Evolutionary conservation across 495 filamentous ascomycete genomes (phyloP).

Genomic region (Hypoxylon fragiforme): DNA sequence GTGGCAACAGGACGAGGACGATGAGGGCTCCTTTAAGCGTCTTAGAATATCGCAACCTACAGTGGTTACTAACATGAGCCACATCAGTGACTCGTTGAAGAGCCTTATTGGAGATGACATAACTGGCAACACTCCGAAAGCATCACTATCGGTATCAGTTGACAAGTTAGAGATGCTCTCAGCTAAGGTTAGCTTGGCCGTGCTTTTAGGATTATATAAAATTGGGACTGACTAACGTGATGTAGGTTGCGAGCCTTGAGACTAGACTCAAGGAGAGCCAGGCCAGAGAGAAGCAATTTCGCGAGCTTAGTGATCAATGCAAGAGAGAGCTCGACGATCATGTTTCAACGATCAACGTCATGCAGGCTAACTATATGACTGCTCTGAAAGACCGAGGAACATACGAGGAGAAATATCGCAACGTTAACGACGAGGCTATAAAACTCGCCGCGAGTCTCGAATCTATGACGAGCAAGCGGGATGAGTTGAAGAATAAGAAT

Average conservation of each 20-base stretch:
- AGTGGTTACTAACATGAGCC: slow-evolving; percentile 23
- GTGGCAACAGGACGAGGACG: slow-evolving; percentile 36
- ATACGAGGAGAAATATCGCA: slow-evolving; percentile 41
- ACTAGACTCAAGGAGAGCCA: slow-evolving; percentile 29
- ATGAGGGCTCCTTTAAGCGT: slow-evolving; percentile 28
- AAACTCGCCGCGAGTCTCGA: slow-evolving; percentile 36
- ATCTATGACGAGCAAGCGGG: slow-evolving; percentile 47
- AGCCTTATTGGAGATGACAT: slow-evolving; percentile 27
- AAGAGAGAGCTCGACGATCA: slow-evolving; percentile 39
- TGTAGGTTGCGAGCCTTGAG: slow-evolving; percentile 40
- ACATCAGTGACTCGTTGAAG: slow-evolving; percentile 32
- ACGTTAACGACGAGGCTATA: slow-evolving; percentile 28
- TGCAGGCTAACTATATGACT: slow-evolving; percentile 40
- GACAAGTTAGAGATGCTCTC: slow-evolving; percentile 43
- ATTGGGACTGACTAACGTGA: slow-evolving; percentile 2
- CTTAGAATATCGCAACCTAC: slow-evolving; percentile 34
- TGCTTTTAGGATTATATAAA: background rate
- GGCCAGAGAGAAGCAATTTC: slow-evolving; percentile 27
- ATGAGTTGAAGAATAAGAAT: slow-evolving; percentile 54
- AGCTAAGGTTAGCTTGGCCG: slow-evolving; percentile 32
- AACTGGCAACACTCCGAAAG: slow-evolving; percentile 8
- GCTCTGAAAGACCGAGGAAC: slow-evolving; percentile 44
- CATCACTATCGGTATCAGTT: slow-evolving; percentile 33
- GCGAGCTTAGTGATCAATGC: slow-evolving; percentile 34
- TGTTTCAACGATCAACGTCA: slow-evolving; percentile 26